Evolutionary conservation across 1,284 basidiomycete genomes (phyloP), one percentile per base, ranked within the genome.

Genomic region (Boletus smithii): DNA sequence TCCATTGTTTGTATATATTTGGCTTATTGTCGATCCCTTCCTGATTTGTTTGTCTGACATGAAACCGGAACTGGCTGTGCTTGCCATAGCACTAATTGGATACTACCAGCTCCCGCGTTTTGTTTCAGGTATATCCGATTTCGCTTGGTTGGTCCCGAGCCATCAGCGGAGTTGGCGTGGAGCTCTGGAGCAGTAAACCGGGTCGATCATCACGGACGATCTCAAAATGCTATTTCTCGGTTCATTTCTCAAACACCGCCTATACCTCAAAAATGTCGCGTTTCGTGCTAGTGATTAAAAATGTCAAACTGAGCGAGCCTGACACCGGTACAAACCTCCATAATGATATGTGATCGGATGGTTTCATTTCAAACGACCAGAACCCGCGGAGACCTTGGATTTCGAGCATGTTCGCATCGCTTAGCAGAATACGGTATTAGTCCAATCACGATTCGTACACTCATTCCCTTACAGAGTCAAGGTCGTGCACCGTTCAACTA

Each of bases 1-100:
- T n/a, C n/a, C 1, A 10, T 27, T 56, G 4, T 67, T 59, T 66
- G 39, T 14, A 3, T 17, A 10, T 50, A 14, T 53, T 66, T 66
- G 48, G 24, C n/a, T n/a, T n/a, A n/a, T n/a, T n/a, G n/a, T n/a
- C n/a, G n/a, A n/a, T n/a, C n/a, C n/a, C n/a, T n/a, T n/a, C n/a
- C n/a, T n/a, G n/a, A n/a, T n/a, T n/a, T n/a, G n/a, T n/a, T n/a
- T n/a, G n/a, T n/a, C n/a, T n/a, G n/a, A n/a, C n/a, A n/a, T n/a
- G n/a, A n/a, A n/a, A n/a, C n/a, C n/a, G n/a, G n/a, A n/a, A n/a
- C n/a, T n/a, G n/a, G n/a, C n/a, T n/a, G n/a, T n/a, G n/a, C n/a
- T n/a, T n/a, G n/a, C n/a, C n/a, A n/a, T n/a, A n/a, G n/a, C n/a
- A n/a, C n/a, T n/a, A n/a, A n/a, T n/a, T n/a, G n/a, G n/a, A n/a